Evolutionary conservation across 352 stramenopile genomes (phyloP).

Genomic region (Saprolegnia parasitica): DNA sequence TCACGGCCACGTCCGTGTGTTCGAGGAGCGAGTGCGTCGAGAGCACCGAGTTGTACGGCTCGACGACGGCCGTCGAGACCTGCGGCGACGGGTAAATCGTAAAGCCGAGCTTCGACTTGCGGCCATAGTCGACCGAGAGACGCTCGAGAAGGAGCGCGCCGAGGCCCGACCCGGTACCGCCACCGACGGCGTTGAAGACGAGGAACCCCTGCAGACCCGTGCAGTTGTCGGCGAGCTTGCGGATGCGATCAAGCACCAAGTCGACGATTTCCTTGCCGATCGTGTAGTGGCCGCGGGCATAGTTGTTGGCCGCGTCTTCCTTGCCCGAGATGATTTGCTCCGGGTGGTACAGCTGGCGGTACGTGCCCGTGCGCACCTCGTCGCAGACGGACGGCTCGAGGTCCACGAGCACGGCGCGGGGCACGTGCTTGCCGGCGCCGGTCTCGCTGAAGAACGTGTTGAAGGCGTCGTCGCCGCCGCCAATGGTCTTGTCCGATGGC

Average conservation of each 20-base stretch:
- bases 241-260: conserved; percentile 94
- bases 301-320: conserved; percentile 89
- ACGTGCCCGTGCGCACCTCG: conserved; percentile 91
- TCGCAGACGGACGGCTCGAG: conserved; percentile 95
- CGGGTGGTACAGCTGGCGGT: conserved; percentile 94
- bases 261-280: conserved; percentile 96
- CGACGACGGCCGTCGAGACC: conserved; percentile 94
- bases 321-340: conserved; percentile 97
- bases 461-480: background rate
- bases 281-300: conserved; percentile 88
- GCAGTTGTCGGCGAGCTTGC: conserved; percentile 96
- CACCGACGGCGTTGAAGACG: conserved; percentile 90
- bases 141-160: conserved; percentile 88
- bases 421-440: background rate
- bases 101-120: too few relatives aligned
- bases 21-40: conserved; percentile 97
- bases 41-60: conserved; percentile 98
- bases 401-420: conserved; percentile 89
- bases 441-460: background rate
- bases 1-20: conserved; percentile 97
- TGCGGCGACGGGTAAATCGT: too few relatives aligned
- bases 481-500: conserved; percentile 53
- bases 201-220: conserved; percentile 93
- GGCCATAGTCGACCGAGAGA: too few relatives aligned
- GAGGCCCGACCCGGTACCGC: conserved; percentile 90